Percentiles rank a stretch among this genome's conserved stretches.
These are phyloP conservation scores for Chaetomium sp. DNA, from an alignment of 2,329 filamentous ascomycete genomes.

Conservation along the genomic window DNA sequence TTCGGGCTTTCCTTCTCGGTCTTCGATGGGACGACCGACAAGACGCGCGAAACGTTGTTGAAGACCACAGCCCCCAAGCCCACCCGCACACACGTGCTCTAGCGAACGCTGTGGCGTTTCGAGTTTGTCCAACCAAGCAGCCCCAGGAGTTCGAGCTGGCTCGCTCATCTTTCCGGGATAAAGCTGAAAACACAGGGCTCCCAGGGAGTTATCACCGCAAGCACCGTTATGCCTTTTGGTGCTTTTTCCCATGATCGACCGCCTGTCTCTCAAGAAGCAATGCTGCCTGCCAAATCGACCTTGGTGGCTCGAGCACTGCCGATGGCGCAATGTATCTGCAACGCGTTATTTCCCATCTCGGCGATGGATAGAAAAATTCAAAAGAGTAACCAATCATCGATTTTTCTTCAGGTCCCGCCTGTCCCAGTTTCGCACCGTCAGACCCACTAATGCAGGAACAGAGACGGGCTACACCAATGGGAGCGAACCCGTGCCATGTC, in stretches of 20 bases:
- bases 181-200: not conserved
- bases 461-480: slow-evolving; percentile 16
- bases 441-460: slow-evolving; percentile 22
- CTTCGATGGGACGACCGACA: not conserved
- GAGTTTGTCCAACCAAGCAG: not conserved
- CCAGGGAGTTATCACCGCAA: no score
- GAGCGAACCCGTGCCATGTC: slow-evolving; percentile 16
- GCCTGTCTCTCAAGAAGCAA: not conserved
- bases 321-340: slow-evolving; percentile 17
- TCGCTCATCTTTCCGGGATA: not conserved
- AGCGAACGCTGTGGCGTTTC: not conserved
- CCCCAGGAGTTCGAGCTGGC: not conserved
- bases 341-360: slow-evolving; percentile 13
- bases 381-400: slow-evolving; percentile 2
- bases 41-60: no score
- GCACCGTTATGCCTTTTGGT: not conserved
- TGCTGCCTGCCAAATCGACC: not conserved
- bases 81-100: not conserved
- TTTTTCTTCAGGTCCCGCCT: not conserved
- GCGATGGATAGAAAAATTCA: slow-evolving; percentile 8
- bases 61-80: no score
- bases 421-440: not conserved
- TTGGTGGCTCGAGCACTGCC: slow-evolving; percentile 1
- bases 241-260: slow-evolving; percentile 7
- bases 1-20: not conserved